phyloP scores from a whole-genome alignment of 176 grass and related monocot species.

The Elymus sibiricus region DNA sequence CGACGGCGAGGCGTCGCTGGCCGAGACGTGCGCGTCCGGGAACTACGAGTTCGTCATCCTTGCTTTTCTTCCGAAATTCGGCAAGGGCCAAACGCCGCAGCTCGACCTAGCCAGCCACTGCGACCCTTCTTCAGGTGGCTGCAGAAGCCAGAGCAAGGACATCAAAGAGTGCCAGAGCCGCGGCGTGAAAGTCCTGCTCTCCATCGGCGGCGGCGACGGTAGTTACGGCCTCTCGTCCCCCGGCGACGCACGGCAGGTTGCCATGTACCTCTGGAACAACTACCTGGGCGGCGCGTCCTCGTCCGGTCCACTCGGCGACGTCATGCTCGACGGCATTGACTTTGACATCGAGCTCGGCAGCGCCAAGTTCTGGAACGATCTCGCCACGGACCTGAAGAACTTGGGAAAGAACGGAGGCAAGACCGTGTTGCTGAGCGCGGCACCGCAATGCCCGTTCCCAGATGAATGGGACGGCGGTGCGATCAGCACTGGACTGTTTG shows the following conservation, averaged over 20 bases:
- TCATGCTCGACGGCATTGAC: conserved; percentile 62
- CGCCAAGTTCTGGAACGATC: conserved; percentile 39
- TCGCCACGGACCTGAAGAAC: conserved; percentile 42
- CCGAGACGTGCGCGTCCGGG: conserved; percentile 32
- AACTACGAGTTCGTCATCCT: conserved; percentile 58
- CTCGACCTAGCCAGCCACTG: conserved; percentile 56
- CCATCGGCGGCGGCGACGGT: conserved; percentile 51
- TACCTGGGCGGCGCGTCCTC: conserved; percentile 49
- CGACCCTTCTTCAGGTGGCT: conserved; percentile 39
- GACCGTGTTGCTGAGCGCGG: conserved; percentile 52
- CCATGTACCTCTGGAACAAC: conserved; percentile 67
- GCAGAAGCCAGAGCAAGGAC: conserved; percentile 46
- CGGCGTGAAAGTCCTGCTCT: conserved; percentile 67
- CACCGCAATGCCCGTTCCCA: conserved; percentile 76
- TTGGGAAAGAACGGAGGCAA: conserved; percentile 33
- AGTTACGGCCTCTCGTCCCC: conserved; percentile 50
- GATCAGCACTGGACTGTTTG: conserved; percentile 39
- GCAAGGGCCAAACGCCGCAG: conserved; percentile 53
- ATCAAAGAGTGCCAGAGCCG: conserved; percentile 40
- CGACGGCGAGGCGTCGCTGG: conserved; percentile 37
- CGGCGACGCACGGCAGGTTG: conserved; percentile 34
- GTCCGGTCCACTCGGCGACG: conserved; percentile 50
- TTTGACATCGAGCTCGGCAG: conserved; percentile 71
- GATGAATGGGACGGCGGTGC: conserved; percentile 37
- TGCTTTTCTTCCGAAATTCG: conserved; percentile 55